Conservation (phyloP, 2,329 filamentous ascomycete species). For the Cucurbitaria berberidis region DNA sequence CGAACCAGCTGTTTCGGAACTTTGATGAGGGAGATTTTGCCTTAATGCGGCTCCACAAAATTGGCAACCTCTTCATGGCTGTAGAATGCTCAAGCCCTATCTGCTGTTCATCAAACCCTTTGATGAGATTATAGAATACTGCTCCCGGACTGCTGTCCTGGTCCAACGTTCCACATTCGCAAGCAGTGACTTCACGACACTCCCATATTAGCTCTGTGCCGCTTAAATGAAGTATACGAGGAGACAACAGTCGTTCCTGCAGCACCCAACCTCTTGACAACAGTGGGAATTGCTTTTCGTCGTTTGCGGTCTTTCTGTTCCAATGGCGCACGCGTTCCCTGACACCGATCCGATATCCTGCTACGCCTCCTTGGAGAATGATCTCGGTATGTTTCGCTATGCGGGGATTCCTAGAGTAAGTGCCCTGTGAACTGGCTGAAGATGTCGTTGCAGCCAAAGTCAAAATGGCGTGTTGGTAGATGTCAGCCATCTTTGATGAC, state of each 20-base stretch:
- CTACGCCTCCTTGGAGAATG: constrained; percentile 5
- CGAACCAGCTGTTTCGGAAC: not conserved
- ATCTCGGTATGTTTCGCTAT: not conserved
- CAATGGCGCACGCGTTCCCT: constrained; percentile 11
- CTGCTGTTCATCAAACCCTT: constrained; percentile 11
- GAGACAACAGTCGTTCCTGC: constrained; percentile 23
- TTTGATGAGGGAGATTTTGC: not conserved
- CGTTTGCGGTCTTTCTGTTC: not conserved
- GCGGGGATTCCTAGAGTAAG: not conserved
- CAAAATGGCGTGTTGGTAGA: constrained; percentile 13
- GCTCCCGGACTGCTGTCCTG: constrained; percentile 8
- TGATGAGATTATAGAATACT: constrained; percentile 6
- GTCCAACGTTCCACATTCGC: constrained; percentile 20
- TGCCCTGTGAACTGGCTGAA: constrained; percentile 1
- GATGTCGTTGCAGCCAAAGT: constrained; percentile 16
- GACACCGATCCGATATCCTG: constrained; percentile 10
- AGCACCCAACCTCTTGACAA: constrained; percentile 19
- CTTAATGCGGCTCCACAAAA: not conserved
- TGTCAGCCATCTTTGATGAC: constrained; percentile 14
- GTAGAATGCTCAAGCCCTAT: not conserved
- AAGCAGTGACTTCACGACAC: constrained; percentile 15
- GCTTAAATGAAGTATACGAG: constrained; percentile 21
- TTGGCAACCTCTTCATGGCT: constrained; percentile 1
- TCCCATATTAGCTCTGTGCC: constrained; percentile 25
- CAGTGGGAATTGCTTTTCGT: constrained; percentile 9